Conservation (phyloP, 805 yeast genomes). For the Zygosaccharomyces bisporus region DNA sequence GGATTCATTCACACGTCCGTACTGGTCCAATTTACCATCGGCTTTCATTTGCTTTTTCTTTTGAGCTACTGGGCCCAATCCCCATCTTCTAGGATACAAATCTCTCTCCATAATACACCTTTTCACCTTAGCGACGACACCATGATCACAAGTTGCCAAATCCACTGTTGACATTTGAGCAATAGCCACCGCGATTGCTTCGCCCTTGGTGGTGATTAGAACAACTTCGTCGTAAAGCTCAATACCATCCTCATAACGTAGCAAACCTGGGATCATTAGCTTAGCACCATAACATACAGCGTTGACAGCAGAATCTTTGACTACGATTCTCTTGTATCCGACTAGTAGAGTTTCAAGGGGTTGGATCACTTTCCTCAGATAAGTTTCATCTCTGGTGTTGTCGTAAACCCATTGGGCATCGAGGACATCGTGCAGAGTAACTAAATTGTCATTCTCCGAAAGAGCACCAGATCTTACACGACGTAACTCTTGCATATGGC, state of each 20-base stretch:
- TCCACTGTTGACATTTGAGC: slow-evolving; percentile 99
- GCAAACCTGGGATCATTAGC: slow-evolving; percentile 96
- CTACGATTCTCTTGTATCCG: slow-evolving; percentile 96
- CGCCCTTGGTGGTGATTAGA: slow-evolving; percentile 97
- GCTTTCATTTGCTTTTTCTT: slow-evolving; percentile 98
- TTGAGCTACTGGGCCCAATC: slow-evolving; percentile 96
- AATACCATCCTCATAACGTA: slow-evolving; percentile 96
- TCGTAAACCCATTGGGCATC: slow-evolving; percentile 99
- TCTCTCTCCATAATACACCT: slow-evolving; percentile 99
- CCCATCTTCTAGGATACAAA: slow-evolving; percentile 99
- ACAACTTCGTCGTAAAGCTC: slow-evolving; percentile 98
- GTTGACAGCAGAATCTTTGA: slow-evolving; percentile 91
- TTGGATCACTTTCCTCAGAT: slow-evolving; percentile 87
- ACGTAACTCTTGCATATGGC: slow-evolving; percentile 99
- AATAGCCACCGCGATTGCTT: slow-evolving; percentile 96
- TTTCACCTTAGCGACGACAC: slow-evolving; percentile 97
- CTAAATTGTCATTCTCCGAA: slow-evolving; percentile 84
- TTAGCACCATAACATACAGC: slow-evolving; percentile 99
- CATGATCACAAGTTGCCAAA: slow-evolving; percentile 94
- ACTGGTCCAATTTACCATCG: slow-evolving; percentile 95
- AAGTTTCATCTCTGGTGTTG: slow-evolving; percentile 94
- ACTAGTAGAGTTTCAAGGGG: slow-evolving; percentile 91
- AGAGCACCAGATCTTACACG: slow-evolving; percentile 98
- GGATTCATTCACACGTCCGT: slow-evolving; percentile 86
- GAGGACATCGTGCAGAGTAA: slow-evolving; percentile 93